Base-by-base conservation (phyloP, 225 moss, liverwort and hornwort species). In the Bryoerythrophyllum caledonicum region DNA sequence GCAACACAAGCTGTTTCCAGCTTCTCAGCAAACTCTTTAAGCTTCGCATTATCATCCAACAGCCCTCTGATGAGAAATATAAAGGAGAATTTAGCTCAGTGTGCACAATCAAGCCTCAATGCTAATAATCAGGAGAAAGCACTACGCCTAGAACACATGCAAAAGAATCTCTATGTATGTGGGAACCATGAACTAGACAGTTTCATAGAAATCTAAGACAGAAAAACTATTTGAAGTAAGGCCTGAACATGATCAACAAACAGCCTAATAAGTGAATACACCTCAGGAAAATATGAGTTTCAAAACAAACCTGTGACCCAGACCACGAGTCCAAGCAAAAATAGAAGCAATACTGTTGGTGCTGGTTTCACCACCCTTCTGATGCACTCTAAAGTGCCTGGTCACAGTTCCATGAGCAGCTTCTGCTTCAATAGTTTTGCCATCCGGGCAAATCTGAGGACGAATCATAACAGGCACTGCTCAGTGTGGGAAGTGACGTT, bases 351-450 rank as follows among this genome's bases (percentile, higher is more conserved):
- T 93, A 76, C 97, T 99, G 78, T 99, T 95, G 16, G 97, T 99
- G 78, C 99, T 99, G 19, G 99, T 99, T 87, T 99, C 95, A 79
- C 99, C 99, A 73, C 93, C 95, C 84, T 95, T 95, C 73, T 99
- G 52, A 70, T 99, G 84, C 70, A 99, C 99, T 65, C 99, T 82
- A 78, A 78, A 99, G 61, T 99, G 99, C 60, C 99, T 85, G 13
- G 99, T 99, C 60, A 99, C 99, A 41, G 99, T 99, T 60, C 99
- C 99, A 73, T 99, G 99, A 9, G 99, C 99, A 82, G 99, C 99
- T 83, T 99, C 99, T 32, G 99, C 84, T 83, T 99, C 99, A 5
- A 99, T 86, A 4, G 90, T 94, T 67, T 93, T 95, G 38, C 95
- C 99, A 83, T 99, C 99, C 1, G 95, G 88, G 7, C 90, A 95